Conservation (phyloP, 495 filamentous ascomycete species). For the Thermothielavioides terrestris region DNA sequence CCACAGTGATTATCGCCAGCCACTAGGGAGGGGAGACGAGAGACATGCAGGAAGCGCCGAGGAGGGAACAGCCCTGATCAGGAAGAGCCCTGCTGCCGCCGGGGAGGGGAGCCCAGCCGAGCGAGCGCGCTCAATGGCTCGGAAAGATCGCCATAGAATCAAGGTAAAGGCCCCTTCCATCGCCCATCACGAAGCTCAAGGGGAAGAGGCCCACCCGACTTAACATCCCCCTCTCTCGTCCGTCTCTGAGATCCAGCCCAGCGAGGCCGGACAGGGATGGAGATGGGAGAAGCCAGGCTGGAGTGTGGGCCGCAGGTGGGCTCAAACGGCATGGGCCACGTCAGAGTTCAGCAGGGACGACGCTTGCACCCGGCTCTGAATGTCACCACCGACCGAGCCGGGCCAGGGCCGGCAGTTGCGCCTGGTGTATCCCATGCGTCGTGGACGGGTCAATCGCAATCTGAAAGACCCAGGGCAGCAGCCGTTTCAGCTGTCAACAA, state of each 20-base stretch:
- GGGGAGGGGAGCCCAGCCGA: not conserved
- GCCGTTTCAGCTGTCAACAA: not conserved
- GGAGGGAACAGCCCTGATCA: not conserved
- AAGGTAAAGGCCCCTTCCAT: no score
- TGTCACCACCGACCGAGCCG: not conserved
- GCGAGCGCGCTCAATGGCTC: not conserved
- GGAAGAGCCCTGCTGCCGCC: not conserved
- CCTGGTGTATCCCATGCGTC: no score
- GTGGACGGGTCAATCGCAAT: constrained; percentile 1
- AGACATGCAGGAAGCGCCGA: constrained; percentile 1
- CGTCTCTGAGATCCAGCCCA: not conserved
- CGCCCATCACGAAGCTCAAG: no score
- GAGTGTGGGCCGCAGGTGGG: not conserved
- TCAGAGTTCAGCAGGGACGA: constrained; percentile 12
- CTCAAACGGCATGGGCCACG: constrained; percentile 19
- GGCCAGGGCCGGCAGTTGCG: not conserved
- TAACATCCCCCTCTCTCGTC: no score
- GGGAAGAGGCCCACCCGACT: no score
- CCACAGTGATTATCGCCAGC: not conserved
- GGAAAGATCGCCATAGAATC: not conserved
- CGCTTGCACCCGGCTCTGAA: no score
- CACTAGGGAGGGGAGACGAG: not conserved
- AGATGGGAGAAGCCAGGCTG: not conserved
- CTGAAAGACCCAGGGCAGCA: not conserved
- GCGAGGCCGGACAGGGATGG: not conserved